Evolutionary conservation across 495 filamentous ascomycete genomes (phyloP), one percentile per base, ranked within the genome.

Genomic region (Penicillium atrosanguineum): DNA sequence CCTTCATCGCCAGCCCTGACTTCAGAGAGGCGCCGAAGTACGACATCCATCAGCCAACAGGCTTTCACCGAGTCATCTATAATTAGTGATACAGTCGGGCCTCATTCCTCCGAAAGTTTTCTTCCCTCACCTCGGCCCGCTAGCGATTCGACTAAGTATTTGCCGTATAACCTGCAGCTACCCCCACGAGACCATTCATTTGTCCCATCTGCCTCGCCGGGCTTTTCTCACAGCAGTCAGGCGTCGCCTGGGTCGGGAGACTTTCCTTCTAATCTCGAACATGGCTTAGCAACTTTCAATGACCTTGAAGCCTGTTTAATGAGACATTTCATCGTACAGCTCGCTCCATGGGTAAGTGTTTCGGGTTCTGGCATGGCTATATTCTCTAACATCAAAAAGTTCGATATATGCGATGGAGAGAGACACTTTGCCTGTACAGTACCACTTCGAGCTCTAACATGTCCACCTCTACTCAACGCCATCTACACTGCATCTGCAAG

Each of bases 351-450:
- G 66, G 65, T 67, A 49, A 16, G 59, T 47, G 25, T 50, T 45
- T 15, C 11, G 21, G 16, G 26, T 8, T 31, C 25, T 15, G 21
- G 1, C 5, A 9, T 3, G n/a, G n/a, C 23, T 34, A 36, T 20
- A 9, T 39, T 5, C 2, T 14, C 47, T 52, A 31, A 50, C 44
- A 14, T 26, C 38, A 1, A 20, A 8, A 20, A 62, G 62, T 65
- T 65, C 31, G 62, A 65, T 50, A 25, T 60, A 39, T 65, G 62
- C 34, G 62, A 65, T 39, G 52, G 56, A 12, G 47, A 65, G 28
- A 59, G 60, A 12, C 63, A 66, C 55, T 74, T 74, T 60, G 69
- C 60, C 19, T 55, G 54, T 16, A 62, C 59, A 4, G 68, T 74
- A 15, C 64, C 67, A 11, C 44, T 60, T 21, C 43, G 64, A 46